These are phyloP conservation scores for Nakazawaea wyomingensis DNA, from an alignment of 805 yeast species.

Conservation along the genomic window DNA sequence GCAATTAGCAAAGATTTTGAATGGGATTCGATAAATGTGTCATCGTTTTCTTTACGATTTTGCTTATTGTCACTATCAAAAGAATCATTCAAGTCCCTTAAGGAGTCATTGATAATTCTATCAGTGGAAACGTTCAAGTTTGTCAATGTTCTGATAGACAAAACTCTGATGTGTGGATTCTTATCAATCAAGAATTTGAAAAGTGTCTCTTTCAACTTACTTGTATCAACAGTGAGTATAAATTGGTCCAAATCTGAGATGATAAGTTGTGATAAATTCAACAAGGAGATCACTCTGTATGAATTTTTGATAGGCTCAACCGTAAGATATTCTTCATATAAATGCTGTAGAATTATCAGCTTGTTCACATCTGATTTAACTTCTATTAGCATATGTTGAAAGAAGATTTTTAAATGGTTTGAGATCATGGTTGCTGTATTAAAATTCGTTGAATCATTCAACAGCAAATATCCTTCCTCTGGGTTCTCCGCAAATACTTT, in stretches of 20 bases:
- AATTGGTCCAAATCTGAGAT: conserved; percentile 27
- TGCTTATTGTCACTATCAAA: not conserved
- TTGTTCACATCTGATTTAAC: conserved; percentile 29
- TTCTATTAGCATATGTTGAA: conserved; percentile 23
- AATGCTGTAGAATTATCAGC: conserved; percentile 20
- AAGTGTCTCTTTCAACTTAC: conserved; percentile 27
- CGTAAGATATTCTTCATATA: conserved; percentile 4
- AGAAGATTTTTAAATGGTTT: conserved; percentile 25
- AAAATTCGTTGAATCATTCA: conserved; percentile 6
- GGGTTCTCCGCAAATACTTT: conserved; percentile 19
- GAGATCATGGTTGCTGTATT: conserved; percentile 19
- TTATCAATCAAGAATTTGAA: conserved; percentile 32
- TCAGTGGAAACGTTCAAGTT: conserved; percentile 14
- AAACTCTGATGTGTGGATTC: conserved; percentile 35
- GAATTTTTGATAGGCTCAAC: conserved; percentile 1
- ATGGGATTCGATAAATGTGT: conserved; percentile 23
- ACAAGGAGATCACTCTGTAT: conserved; percentile 17
- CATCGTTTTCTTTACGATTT: not conserved
- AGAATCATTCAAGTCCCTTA: conserved; percentile 1
- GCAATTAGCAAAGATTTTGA: conserved; percentile 24
- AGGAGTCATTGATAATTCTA: conserved; percentile 1
- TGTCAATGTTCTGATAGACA: conserved; percentile 32
- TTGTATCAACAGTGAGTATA: conserved; percentile 22
- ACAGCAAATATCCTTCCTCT: not conserved
- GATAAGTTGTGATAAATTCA: conserved; percentile 24